phyloP scores from a whole-genome alignment of 2,329 filamentous ascomycete species.

The Fusarium sp. region DNA sequence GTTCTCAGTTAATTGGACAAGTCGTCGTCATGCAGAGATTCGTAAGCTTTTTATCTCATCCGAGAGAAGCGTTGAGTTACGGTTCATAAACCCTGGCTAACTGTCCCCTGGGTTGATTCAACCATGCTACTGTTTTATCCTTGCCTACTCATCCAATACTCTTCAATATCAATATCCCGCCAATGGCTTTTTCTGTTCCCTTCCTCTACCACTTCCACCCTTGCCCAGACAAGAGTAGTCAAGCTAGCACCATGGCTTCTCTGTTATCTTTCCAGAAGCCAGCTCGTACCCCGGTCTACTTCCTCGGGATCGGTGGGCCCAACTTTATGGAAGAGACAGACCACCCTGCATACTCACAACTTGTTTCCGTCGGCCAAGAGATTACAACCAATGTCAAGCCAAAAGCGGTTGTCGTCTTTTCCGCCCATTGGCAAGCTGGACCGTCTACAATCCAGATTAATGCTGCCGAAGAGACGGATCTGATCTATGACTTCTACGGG shows the following conservation, averaged over 20 bases:
- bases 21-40: background rate
- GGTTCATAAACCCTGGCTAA: background rate
- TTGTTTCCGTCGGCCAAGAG: background rate
- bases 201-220: background rate
- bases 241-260: background rate
- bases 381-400: background rate
- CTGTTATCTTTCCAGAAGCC: background rate
- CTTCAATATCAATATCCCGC: background rate
- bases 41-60: background rate
- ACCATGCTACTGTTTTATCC: background rate
- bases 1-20: background rate
- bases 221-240: background rate
- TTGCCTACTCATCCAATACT: background rate
- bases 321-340: background rate
- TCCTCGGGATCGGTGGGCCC: background rate
- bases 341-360: background rate
- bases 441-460: background rate
- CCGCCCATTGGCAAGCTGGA: background rate
- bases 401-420: background rate
- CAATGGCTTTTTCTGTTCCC: background rate
- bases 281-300: background rate
- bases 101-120: background rate
- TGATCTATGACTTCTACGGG: background rate
- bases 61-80: background rate
- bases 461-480: background rate